phyloP scores from a whole-genome alignment of 2,329 filamentous ascomycete genomes.

The Phialocephala sp. region DNA sequence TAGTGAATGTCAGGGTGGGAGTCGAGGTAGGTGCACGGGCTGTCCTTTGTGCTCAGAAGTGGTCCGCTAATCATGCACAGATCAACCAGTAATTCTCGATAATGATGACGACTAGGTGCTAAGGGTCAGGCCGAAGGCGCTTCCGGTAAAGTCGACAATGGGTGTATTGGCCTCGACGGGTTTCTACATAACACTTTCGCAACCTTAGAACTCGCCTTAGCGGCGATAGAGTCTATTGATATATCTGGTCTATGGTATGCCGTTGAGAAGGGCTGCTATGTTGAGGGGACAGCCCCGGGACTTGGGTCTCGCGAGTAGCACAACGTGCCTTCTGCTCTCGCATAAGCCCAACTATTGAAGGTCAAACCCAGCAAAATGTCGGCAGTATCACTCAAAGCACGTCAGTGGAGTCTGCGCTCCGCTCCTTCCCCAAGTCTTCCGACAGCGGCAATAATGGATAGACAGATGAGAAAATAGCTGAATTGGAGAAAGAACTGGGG shows the following conservation, averaged over 20 bases:
- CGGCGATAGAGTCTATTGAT: conserved; percentile 27
- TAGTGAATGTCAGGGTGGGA: conserved; percentile 1
- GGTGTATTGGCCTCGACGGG: conserved; percentile 24
- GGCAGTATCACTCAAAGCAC: conserved; percentile 27
- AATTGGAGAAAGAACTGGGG: conserved; percentile 31
- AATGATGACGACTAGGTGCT: conserved; percentile 19
- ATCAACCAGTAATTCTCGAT: conserved; percentile 16
- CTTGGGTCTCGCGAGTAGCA: conserved; percentile 26
- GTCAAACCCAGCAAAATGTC: conserved; percentile 28
- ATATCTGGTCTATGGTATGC: conserved; percentile 26
- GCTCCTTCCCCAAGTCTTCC: conserved; percentile 26
- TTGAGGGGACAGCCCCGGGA: conserved; percentile 22
- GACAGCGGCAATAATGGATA: conserved; percentile 29
- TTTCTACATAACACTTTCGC: conserved; percentile 20
- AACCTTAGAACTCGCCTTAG: conserved; percentile 28
- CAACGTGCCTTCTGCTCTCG: conserved; percentile 29
- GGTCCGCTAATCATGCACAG: conserved; percentile 8
- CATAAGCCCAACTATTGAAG: conserved; percentile 25
- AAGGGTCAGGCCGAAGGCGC: conserved; percentile 12
- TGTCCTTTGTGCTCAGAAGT: conserved; percentile 10
- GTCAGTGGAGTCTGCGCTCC: conserved; percentile 24
- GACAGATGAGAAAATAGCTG: conserved; percentile 28
- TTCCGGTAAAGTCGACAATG: conserved; percentile 24
- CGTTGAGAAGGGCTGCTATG: conserved; percentile 24
- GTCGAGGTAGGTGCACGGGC: conserved; percentile 9